These are phyloP conservation scores for Candida endomychidarum DNA, from an alignment of 805 yeast species.

Conservation along the genomic window DNA sequence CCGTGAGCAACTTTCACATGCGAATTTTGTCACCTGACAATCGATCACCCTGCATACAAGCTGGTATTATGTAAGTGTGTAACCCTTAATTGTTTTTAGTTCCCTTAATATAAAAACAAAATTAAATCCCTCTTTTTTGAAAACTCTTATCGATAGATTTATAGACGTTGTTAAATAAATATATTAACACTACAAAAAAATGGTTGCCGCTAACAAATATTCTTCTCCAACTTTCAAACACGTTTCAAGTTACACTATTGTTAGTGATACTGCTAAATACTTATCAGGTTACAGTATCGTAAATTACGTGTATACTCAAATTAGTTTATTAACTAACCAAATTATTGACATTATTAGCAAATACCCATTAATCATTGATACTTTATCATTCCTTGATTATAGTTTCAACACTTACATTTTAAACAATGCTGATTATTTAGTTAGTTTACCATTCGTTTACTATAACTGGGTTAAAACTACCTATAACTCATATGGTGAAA, in stretches of 20 bases:
- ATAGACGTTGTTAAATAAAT: slow-evolving; percentile 5
- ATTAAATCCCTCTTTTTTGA: slow-evolving; percentile 4
- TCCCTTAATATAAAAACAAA: slow-evolving; percentile 6
- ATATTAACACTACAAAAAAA: not conserved
- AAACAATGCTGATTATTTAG: slow-evolving; percentile 21
- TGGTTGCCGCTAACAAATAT: slow-evolving; percentile 19
- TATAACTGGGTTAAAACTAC: slow-evolving; percentile 7
- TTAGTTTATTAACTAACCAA: slow-evolving; percentile 22
- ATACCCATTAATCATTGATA: slow-evolving; percentile 19
- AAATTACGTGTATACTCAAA: slow-evolving; percentile 23
- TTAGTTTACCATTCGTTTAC: slow-evolving; percentile 8
- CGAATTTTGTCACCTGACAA: slow-evolving; percentile 7
- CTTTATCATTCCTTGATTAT: slow-evolving; percentile 22
- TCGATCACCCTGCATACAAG: slow-evolving; percentile 1
- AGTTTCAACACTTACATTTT: slow-evolving; percentile 25
- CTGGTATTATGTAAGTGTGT: slow-evolving; percentile 1
- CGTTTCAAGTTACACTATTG: slow-evolving; percentile 31
- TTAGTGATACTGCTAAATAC: slow-evolving; percentile 22
- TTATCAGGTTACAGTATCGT: slow-evolving; percentile 27
- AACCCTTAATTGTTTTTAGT: not conserved
- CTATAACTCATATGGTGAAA: slow-evolving; percentile 1
- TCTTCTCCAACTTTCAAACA: slow-evolving; percentile 35
- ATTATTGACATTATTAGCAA: slow-evolving; percentile 23
- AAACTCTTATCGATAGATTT: slow-evolving; percentile 2
- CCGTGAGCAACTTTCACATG: slow-evolving; percentile 4